Evolutionary conservation across 2,329 filamentous ascomycete species (phyloP).

Genomic region (Aureobasidium lini): DNA sequence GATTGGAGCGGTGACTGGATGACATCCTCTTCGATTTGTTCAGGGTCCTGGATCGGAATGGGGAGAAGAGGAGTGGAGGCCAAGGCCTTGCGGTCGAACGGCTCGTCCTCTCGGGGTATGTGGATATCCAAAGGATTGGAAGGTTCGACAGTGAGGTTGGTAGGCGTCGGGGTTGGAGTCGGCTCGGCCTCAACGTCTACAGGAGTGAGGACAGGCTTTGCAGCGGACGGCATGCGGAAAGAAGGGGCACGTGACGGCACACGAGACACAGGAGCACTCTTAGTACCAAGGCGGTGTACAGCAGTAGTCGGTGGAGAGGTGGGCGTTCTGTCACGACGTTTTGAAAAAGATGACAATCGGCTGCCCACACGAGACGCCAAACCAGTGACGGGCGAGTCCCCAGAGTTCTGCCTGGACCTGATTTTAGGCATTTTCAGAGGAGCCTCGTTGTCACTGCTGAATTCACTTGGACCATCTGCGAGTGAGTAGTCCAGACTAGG

Average conservation of each 20-base stretch:
- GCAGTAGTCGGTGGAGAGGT: conserved; percentile 6
- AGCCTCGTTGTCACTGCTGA: conserved; percentile 53
- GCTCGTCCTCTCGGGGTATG: conserved; percentile 33
- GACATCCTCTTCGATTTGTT: conserved; percentile 43
- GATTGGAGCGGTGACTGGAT: conserved; percentile 80
- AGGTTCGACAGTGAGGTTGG: conserved; percentile 18
- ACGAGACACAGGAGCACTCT: conserved; percentile 28
- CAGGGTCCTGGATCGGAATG: conserved; percentile 60
- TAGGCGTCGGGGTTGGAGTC: conserved; percentile 26
- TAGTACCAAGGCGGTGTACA: conserved; percentile 17
- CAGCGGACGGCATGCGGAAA: conserved; percentile 68
- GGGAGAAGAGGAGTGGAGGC: conserved; percentile 80
- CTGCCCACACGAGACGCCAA: conserved; percentile 60
- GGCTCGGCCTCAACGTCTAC: conserved; percentile 22
- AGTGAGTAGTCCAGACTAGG: conserved; percentile 56
- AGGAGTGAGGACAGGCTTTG: conserved; percentile 33
- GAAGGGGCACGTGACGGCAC: conserved; percentile 52
- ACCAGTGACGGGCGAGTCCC: conserved; percentile 50
- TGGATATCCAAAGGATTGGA: conserved; percentile 20
- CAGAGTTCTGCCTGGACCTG: conserved; percentile 44
- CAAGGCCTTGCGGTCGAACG: conserved; percentile 49
- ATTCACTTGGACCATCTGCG: conserved; percentile 40
- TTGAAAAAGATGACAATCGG: conserved; percentile 48
- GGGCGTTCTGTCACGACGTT: conserved; percentile 31
- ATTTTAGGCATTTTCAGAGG: conserved; percentile 42